Evolutionary conservation across 345 rosid species (phyloP).

Genomic region (Theobroma cacao): DNA sequence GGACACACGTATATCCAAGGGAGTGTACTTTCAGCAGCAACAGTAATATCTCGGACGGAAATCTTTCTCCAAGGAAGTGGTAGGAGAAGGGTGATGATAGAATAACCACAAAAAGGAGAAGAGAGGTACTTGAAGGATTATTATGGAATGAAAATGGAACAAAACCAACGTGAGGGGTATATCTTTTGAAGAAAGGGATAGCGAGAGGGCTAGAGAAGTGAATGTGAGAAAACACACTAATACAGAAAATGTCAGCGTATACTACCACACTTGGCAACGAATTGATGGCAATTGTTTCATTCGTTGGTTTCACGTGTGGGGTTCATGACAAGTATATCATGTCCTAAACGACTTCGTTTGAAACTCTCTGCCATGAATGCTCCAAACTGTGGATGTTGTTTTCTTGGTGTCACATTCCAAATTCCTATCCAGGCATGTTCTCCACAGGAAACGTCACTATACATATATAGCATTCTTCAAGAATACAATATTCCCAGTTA

Average conservation of each 20-base stretch:
- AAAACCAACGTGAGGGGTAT: neutral
- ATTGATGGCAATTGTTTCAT: slow-evolving; percentile 12
- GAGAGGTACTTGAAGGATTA: slow-evolving; percentile 4
- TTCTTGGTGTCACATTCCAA: neutral
- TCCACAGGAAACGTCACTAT: no score
- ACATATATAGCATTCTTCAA: no score
- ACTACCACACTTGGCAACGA: neutral
- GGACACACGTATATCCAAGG: neutral
- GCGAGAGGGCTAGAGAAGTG: neutral
- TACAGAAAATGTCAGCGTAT: neutral
- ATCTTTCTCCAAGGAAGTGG: neutral
- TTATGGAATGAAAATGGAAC: neutral
- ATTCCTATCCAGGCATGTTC: no score
- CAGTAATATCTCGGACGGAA: neutral
- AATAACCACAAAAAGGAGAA: neutral
- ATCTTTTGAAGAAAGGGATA: neutral
- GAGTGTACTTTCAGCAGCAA: neutral
- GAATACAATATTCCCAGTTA: no score
- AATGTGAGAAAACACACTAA: neutral
- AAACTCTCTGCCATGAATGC: neutral
- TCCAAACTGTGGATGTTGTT: neutral
- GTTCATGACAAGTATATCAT: neutral
- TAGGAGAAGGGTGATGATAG: neutral
- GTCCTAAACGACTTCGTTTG: neutral
- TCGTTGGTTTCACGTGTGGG: slow-evolving; percentile 2